A percentile compares a stretch with the other conserved stretches of the same genome.
These are phyloP conservation scores for Pilaira anomala DNA, from an alignment of 192 early-diverging fungal species.

Conservation along the genomic window DNA sequence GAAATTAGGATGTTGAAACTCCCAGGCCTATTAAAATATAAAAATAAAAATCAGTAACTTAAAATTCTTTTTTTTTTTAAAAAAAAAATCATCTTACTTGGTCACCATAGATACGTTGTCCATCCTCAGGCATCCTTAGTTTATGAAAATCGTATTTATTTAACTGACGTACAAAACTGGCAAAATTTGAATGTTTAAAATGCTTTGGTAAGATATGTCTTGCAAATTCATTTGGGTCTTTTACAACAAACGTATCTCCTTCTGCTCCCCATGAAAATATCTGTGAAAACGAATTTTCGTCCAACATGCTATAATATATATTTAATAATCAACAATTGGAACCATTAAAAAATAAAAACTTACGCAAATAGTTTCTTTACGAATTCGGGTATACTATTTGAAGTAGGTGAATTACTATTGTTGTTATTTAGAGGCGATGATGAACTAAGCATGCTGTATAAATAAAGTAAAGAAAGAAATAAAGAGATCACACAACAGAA, in stretches of 20 bases:
- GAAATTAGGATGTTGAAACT: slow-evolving; percentile 69
- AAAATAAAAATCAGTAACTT: neutral
- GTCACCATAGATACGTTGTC: slow-evolving; percentile 46
- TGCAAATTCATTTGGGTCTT: slow-evolving; percentile 69
- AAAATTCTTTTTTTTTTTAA: neutral
- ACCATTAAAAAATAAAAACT: neutral
- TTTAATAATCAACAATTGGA: neutral
- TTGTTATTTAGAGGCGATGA: neutral
- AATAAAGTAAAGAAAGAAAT: no score
- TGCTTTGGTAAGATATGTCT: slow-evolving; percentile 63
- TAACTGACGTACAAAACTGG: slow-evolving; percentile 66
- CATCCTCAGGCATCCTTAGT: slow-evolving; percentile 55
- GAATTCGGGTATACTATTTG: slow-evolving; percentile 54
- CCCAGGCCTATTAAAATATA: slow-evolving; percentile 50
- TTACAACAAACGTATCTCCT: slow-evolving; percentile 68
- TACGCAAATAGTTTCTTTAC: slow-evolving; percentile 61
- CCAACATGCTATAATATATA: slow-evolving; percentile 56
- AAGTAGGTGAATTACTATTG: neutral
- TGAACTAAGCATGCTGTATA: no score
- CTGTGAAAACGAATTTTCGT: slow-evolving; percentile 56
- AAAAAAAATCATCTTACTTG: slow-evolving; percentile 54
- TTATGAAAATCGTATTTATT: slow-evolving; percentile 83
- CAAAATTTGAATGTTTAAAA: slow-evolving; percentile 73
- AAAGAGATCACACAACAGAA: no score
- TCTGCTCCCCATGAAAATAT: slow-evolving; percentile 62